These are phyloP conservation scores for Ambrosia hybrid DNA, from an alignment of 140 eudicot species.

Conservation along the genomic window DNA sequence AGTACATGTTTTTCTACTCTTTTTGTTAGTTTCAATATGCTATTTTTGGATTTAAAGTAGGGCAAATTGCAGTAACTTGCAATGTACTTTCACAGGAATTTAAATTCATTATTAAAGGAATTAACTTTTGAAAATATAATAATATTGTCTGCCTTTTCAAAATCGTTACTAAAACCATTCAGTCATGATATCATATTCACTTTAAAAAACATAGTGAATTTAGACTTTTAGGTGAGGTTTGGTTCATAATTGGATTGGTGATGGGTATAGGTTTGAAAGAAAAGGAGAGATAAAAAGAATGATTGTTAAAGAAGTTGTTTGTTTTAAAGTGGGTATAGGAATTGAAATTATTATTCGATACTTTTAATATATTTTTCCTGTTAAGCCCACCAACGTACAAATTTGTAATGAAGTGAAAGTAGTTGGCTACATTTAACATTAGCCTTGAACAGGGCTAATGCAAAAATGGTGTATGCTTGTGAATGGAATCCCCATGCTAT, in stretches of 20 bases:
- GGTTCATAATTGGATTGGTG: neutral
- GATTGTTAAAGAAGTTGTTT: neutral
- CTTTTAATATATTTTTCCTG: neutral
- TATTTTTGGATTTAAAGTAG: neutral
- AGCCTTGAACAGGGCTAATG: conserved; percentile 61
- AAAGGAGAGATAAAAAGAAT: neutral
- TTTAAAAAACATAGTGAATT: neutral
- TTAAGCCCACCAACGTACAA: neutral
- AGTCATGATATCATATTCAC: neutral
- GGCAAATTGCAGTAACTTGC: neutral
- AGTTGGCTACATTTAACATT: neutral
- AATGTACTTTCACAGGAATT: neutral
- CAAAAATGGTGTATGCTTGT: conserved; percentile 89
- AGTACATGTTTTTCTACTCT: conserved; percentile 39
- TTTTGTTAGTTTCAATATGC: conserved; percentile 6
- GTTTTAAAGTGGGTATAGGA: neutral
- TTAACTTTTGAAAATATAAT: conserved; percentile 1
- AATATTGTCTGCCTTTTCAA: neutral
- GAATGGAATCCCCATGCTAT: conserved; percentile 99
- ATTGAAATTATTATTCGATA: neutral
- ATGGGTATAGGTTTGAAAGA: neutral
- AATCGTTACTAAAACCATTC: too few relatives aligned
- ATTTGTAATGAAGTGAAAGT: neutral
- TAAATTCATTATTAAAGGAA: conserved; percentile 1
- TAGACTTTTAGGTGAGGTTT: neutral